phyloP scores from a whole-genome alignment of 176 grass and related monocot genomes.

The Oryza officinalis region DNA sequence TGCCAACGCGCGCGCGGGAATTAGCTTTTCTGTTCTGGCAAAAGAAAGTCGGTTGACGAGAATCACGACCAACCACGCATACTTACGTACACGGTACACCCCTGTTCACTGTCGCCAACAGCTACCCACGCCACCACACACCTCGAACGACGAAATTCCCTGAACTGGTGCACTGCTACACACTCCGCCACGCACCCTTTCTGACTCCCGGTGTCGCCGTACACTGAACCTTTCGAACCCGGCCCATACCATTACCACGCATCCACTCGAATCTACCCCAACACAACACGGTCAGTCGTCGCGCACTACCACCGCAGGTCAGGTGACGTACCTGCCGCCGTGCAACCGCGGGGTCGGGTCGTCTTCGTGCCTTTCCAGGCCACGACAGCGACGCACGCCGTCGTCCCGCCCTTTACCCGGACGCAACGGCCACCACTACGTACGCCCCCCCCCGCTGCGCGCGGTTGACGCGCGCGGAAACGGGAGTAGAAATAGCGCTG shows the following conservation, averaged over 20 bases:
- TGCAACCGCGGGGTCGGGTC: neutral
- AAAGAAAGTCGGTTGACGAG: too few relatives aligned
- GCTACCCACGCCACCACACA: neutral
- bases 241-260: neutral
- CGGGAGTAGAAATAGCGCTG: constrained; percentile 8
- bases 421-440: neutral
- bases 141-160: neutral
- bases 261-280: neutral
- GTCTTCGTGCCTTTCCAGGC: neutral
- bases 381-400: neutral
- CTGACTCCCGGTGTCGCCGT: neutral
- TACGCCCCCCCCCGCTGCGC: neutral
- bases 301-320: neutral
- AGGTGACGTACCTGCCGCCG: neutral
- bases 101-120: too few relatives aligned
- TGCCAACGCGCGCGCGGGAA: too few relatives aligned
- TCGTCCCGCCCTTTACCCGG: neutral
- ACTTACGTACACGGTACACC: too few relatives aligned
- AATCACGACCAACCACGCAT: too few relatives aligned
- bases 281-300: too few relatives aligned
- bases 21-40: too few relatives aligned
- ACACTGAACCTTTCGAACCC: neutral
- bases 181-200: too few relatives aligned
- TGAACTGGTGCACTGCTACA: neutral
- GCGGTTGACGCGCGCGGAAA: neutral